These are phyloP conservation scores for Aspergillus fischeri DNA, from an alignment of 2,329 filamentous ascomycete species.

Conservation along the genomic window DNA sequence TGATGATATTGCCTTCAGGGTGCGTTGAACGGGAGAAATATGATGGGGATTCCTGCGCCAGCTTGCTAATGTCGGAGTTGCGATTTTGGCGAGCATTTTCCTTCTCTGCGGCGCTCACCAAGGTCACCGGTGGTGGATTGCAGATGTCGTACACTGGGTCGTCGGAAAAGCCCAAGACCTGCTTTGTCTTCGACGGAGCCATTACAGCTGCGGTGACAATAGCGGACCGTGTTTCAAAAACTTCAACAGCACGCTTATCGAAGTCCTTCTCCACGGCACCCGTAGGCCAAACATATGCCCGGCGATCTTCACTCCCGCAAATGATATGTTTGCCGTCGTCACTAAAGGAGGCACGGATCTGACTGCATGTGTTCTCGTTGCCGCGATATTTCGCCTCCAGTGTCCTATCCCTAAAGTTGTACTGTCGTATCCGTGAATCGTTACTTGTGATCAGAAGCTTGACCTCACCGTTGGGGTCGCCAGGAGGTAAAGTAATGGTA, in stretches of 20 bases:
- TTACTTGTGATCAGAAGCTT: constrained; percentile 92
- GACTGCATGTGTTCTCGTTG: constrained; percentile 82
- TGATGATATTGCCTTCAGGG: constrained; percentile 78
- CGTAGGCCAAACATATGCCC: constrained; percentile 87
- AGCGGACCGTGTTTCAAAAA: constrained; percentile 83
- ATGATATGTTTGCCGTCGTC: constrained; percentile 83
- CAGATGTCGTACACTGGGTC: constrained; percentile 96
- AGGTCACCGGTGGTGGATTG: constrained; percentile 84
- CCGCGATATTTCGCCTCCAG: constrained; percentile 88
- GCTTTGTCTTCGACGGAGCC: constrained; percentile 73
- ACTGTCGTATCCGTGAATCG: constrained; percentile 85
- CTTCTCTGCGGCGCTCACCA: constrained; percentile 59
- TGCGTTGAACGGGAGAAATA: constrained; percentile 76
- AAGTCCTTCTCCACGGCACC: constrained; percentile 59
- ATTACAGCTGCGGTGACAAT: constrained; percentile 88
- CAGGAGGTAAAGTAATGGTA: constrained; percentile 59
- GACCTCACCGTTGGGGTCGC: constrained; percentile 60
- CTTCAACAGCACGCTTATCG: constrained; percentile 79
- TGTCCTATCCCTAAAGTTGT: constrained; percentile 78
- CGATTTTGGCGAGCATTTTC: constrained; percentile 15
- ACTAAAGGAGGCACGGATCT: constrained; percentile 85
- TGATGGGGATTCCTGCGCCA: constrained; percentile 65
- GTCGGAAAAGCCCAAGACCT: constrained; percentile 72
- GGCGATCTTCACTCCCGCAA: constrained; percentile 87
- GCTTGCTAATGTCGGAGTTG: constrained; percentile 33